Evolutionary conservation across 768 basidiomycete species (phyloP), one percentile per base, ranked within the genome.

Genomic region (Phanerodontia chrysosporium): DNA sequence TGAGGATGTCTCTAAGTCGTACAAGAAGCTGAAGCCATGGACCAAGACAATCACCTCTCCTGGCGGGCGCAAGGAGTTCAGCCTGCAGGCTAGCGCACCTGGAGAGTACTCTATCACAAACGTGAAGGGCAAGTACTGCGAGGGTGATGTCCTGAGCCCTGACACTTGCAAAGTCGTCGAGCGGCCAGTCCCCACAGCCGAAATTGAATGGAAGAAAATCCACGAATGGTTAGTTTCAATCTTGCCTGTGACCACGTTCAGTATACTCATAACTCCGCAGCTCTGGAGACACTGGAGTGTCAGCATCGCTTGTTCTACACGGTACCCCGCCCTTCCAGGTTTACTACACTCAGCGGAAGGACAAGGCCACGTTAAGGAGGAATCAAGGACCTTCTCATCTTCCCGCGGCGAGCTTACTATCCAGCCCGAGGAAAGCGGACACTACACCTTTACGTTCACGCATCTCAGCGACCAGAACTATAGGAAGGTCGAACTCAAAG

Each of bases 301-400:
- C 87, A 13, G 94, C 91, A 2, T 85, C 89, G 3, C 83, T 97
- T 51, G 82, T 95, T 58, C 79, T 98, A 51, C 89, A 87, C 51
- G 96, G 95, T 16, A 88, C 87, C 3, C 87, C 95, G 27, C 95
- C 95, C 6, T 98, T 97, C 82, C 80, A 81, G 51, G 83, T 96
- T 12, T 83, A 83, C 67, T 97, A 95, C 71, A 83, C 79, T 13
- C 81, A 83, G 58, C 86, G 90, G 66, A 83, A 85, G 49, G 82
- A 93, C 73, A 79, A 82, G 18, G 90, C 65, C 70, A 82, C 4
- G 74, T 85, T 21, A 80, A 78, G 1, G 85, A 89, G 65, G 72
- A 78, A 42, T 74, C 79, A 49, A 80, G 87, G 69, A 80, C 80
- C 1, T 88, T 90, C 66, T 69, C 82, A 16, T 77, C 75, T n/a